Evolutionary conservation across 495 filamentous ascomycete genomes (phyloP), one percentile per base, ranked within the genome.

Genomic region (Lophium mytilinum): DNA sequence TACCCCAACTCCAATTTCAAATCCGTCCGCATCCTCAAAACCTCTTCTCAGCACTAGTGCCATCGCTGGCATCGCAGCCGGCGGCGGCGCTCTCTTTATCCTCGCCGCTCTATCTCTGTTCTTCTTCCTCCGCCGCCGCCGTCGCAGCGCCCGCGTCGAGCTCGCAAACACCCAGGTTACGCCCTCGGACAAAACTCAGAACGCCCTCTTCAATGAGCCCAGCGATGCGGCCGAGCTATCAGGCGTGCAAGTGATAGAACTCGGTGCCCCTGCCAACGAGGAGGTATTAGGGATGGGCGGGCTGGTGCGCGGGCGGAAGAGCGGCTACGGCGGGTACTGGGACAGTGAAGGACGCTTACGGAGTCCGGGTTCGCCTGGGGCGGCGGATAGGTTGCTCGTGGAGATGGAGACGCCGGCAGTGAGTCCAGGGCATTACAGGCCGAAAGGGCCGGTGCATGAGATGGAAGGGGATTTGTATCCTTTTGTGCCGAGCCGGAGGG

Each of bases 11-110:
- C 30, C 55, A 21, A 46, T 49, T 4, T 11, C 43, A 19, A 12
- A 19, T 4, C 50, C 43, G 3, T 33, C 46, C 18, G 37, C 39
- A 30, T 41, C 47, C 21, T 59, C 51, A 0, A 60, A 52, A 36
- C 35, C 54, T 11, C 35, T 41, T 11, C 59, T 68, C 9, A 40
- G 57, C 18, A 63, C 55, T 3, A 56, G 49, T 11, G 62, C 59
- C 37, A 65, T 63, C 34, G 60, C 53, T 9, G 65, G 65, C 15
- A 65, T 68, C 33, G 65, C 59, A 17, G 60, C 52, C 24, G 65
- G 58, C 15, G 65, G 53, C 42, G 56, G 12, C 47, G 37, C 51
- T 17, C 52, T 62, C 49, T 14, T 58, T 19, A 40, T 66, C 19
- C 21, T 59, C 40, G 12, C 59, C 3, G 14, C 55, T 7, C 24